Base-by-base conservation (phyloP, 805 yeast genomes). In the Suhomyces canberraensis region DNA sequence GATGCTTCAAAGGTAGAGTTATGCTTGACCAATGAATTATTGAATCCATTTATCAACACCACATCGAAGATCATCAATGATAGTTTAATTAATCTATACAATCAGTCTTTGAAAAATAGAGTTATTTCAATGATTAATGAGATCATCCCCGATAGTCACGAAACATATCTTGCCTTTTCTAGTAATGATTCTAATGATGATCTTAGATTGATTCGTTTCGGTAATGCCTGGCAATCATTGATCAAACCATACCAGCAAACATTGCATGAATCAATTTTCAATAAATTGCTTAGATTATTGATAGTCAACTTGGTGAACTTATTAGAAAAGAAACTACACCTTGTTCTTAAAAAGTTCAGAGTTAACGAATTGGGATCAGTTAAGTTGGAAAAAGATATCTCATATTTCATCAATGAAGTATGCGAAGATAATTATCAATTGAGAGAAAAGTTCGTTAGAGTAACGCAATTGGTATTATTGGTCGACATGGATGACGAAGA, bases 301-400 rank as follows among this genome's bases (percentile, higher is more conserved):
- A 81, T 84, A 4, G 60, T 71, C 3, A 65, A 74, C 29, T 51
- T 86, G 17, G 78, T 88, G 2, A 64, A 64, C 15, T 47, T 74
- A 13, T 50, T 88, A 3, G 95, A 87, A 51, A 71, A 75, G 43
- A 80, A 80, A 48, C 64, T 91, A 19, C 76, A 91, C 79, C 47
- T 69, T 3, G 66, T 85, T 31, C 76, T 81, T 32, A 75, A 77
- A 35, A 78, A 76, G 46, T 64, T 55, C 45, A 57, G 53, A 33
- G 77, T 88, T 41, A 89, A 86, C 52, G 95, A 85, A 48, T 61
- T 85, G 27, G 98, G 97, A 1, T 80, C 95, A 0, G 72, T 88
- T 14, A 84, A 81, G 45, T 64, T 93, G 33, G 98, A 93, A 46
- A 78, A 85, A 41, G 96, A 90, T 53, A 63, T 89, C 16, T 78